Evolutionary conservation across 2,329 filamentous ascomycete species (phyloP).

Genomic region (Lecanoromycetidae sp.): DNA sequence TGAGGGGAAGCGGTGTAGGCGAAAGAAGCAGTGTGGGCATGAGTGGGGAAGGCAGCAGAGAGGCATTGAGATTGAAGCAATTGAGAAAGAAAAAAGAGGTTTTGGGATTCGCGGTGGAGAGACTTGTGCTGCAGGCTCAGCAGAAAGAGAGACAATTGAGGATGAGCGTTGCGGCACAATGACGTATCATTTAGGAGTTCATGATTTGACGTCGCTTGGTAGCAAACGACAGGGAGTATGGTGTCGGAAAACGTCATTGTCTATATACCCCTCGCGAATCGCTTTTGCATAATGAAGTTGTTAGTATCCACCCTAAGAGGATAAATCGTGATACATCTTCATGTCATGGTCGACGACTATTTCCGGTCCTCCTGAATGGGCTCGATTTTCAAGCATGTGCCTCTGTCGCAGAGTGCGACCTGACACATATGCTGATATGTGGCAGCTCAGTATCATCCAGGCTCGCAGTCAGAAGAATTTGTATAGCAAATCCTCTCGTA

Average conservation of each 20-base stretch:
- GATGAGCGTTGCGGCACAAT: constrained; percentile 18
- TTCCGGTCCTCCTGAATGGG: no score
- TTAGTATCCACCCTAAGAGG: no score
- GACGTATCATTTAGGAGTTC: background rate
- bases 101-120: constrained; percentile 73
- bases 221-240: background rate
- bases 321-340: no score
- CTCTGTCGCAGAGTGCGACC: no score
- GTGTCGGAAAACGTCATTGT: background rate
- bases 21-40: constrained; percentile 22
- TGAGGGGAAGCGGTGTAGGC: constrained; percentile 18
- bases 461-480: no score
- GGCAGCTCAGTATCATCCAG: no score
- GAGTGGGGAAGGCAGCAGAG: constrained; percentile 14
- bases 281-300: no score
- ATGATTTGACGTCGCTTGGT: background rate
- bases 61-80: constrained; percentile 52
- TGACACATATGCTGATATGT: no score
- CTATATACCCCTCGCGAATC: background rate
- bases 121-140: constrained; percentile 72
- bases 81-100: constrained; percentile 72
- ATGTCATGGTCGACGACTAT: no score
- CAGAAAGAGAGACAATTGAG: constrained; percentile 61
- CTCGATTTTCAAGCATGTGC: no score
- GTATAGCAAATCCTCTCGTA: no score